Base-by-base conservation (phyloP, 1,139 yeast genomes). In the Petasospora fabianii region DNA sequence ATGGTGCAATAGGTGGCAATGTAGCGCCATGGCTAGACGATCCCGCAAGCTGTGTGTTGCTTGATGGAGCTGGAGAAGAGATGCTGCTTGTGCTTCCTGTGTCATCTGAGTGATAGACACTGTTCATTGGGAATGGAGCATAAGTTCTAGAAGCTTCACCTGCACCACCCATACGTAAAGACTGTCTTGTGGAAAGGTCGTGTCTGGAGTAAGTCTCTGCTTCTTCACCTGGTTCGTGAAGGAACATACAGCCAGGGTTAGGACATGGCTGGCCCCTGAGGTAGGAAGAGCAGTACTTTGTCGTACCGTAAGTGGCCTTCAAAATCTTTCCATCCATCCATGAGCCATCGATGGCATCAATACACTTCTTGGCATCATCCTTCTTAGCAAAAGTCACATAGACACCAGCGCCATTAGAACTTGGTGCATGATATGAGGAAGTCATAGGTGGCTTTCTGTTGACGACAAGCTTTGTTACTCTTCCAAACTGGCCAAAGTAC, bases 181-280 rank as follows among this genome's bases (percentile, higher is more conserved):
- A 80, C 55, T 84, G 88, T 58, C 85, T 84, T 13, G 95, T 84
- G 12, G 90, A 81, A 58, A 88, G 72, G 59, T 90, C 97, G 60
- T 90, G 94, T 63, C 96, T 80, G 24, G 96, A 86, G 63, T 87
- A 92, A 7, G 95, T 83, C 56, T 94, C 98, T 1, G 97, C 97
- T 61, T 94, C 98, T 66, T 94, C 99, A 44, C 99, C 98, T 3
- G 98, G 98, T 62, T 94, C 98, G 61, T 94, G 99, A 55, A 94
- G 72, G 58, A 92, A 94, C 98, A 94, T 94, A 72, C 99, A 94
- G 60, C 88, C 88, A 46, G 98, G 98, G 63, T 94, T 94, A 44
- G 96, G 98, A 65, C 99, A 94, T 16, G 95, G 82, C 60, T 87
- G 95, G 29, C 97, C 97, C 49, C 97, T 76, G 49, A 94, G 70